phyloP scores from a whole-genome alignment of 768 basidiomycete species.

The Podaxis pistillaris region DNA sequence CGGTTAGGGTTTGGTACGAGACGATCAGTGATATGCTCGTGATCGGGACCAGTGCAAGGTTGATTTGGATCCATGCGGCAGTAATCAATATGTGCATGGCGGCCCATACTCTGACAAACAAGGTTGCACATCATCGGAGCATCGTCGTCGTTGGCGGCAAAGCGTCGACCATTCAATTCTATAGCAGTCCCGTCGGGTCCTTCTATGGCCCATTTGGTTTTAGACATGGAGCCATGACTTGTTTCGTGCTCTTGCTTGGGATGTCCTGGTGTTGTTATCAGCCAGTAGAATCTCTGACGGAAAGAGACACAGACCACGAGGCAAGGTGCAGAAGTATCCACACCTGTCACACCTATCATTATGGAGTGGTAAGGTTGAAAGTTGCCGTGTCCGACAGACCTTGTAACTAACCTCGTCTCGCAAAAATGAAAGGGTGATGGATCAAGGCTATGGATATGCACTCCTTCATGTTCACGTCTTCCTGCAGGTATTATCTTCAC shows the following conservation, averaged over 20 bases:
- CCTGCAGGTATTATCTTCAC: slow-evolving; percentile 44
- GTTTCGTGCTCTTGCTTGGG: slow-evolving; percentile 62
- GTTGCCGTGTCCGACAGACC: background rate
- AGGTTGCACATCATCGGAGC: slow-evolving; percentile 66
- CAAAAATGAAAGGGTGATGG: slow-evolving; percentile 52
- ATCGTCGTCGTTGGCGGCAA: slow-evolving; percentile 52
- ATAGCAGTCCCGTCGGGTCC: slow-evolving; percentile 46
- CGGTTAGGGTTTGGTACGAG: slow-evolving; percentile 45
- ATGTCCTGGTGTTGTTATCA: slow-evolving; percentile 41
- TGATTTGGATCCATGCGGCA: slow-evolving; percentile 41
- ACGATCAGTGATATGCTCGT: slow-evolving; percentile 42
- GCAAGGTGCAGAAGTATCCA: slow-evolving; percentile 57
- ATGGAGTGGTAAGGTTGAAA: background rate
- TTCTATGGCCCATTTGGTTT: slow-evolving; percentile 55
- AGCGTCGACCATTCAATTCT: slow-evolving; percentile 56
- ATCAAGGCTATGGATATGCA: slow-evolving; percentile 48
- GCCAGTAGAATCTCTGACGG: background rate
- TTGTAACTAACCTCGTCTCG: slow-evolving; percentile 37
- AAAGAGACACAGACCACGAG: slow-evolving; percentile 39
- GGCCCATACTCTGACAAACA: slow-evolving; percentile 51
- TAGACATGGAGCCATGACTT: slow-evolving; percentile 61
- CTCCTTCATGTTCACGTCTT: slow-evolving; percentile 38
- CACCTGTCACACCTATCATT: slow-evolving; percentile 48
- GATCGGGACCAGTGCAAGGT: slow-evolving; percentile 40
- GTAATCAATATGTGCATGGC: slow-evolving; percentile 57